phyloP scores from a whole-genome alignment of 2,329 filamentous ascomycete species.

The Xylaria polymorpha region DNA sequence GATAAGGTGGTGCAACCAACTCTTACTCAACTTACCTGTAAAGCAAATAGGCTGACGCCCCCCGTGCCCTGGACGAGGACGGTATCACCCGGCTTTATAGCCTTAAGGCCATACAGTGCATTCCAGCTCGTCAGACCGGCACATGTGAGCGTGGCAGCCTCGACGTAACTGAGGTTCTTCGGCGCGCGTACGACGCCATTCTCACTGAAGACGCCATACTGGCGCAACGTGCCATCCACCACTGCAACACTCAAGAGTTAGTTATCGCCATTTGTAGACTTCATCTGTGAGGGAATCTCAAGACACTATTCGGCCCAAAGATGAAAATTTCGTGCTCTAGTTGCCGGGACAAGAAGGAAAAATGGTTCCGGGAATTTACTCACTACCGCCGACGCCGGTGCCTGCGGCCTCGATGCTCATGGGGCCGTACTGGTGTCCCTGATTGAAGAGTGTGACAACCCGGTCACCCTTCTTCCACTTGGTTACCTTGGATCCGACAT shows the following conservation, averaged over 20 bases:
- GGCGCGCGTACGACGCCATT: conserved; percentile 74
- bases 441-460: conserved; percentile 71
- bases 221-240: conserved; percentile 74
- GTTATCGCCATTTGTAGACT: no score
- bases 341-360: background rate
- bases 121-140: conserved; percentile 75
- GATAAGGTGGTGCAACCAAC: no score
- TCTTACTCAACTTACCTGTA: conserved; percentile 58
- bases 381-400: conserved; percentile 72
- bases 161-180: conserved; percentile 61
- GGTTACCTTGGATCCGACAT: conserved; percentile 61
- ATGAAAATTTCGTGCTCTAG: no score
- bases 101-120: conserved; percentile 67
- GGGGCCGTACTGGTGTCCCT: conserved; percentile 61
- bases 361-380: conserved; percentile 34
- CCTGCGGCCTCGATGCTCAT: conserved; percentile 50
- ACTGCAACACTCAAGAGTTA: conserved; percentile 33
- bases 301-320: no score
- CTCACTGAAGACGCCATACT: conserved; percentile 76
- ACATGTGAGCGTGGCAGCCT: conserved; percentile 69
- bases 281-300: no score
- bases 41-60: conserved; percentile 73
- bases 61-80: conserved; percentile 79
- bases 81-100: conserved; percentile 64
- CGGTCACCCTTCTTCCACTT: conserved; percentile 64